Conservation (phyloP, 1,284 basidiomycete genomes). For the Pascua guehoae region DNA sequence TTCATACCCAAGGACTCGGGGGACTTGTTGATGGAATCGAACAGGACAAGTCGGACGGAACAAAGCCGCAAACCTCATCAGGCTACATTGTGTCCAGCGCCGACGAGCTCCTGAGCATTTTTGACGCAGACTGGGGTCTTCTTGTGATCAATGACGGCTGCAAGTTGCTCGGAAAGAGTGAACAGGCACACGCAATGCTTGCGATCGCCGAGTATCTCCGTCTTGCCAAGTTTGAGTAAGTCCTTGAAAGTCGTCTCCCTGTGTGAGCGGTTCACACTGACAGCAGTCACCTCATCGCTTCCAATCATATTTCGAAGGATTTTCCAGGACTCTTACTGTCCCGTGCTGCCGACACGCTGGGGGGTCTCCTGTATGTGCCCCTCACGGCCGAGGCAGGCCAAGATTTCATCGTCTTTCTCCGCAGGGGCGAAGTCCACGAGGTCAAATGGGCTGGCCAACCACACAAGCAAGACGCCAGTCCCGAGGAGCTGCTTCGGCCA, state of each 20-base stretch:
- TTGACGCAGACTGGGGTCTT: slow-evolving; percentile 80
- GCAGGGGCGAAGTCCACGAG: slow-evolving; percentile 68
- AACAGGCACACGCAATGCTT: slow-evolving; percentile 79
- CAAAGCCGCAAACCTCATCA: not conserved
- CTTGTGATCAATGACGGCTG: slow-evolving; percentile 81
- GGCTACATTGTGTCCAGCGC: slow-evolving; percentile 85
- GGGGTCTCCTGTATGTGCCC: slow-evolving; percentile 75
- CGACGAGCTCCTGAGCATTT: slow-evolving; percentile 73
- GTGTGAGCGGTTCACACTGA: not conserved
- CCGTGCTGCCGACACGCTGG: slow-evolving; percentile 66
- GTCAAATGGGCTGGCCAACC: slow-evolving; percentile 79
- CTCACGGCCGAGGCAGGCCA: slow-evolving; percentile 62
- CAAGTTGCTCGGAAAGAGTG: slow-evolving; percentile 68
- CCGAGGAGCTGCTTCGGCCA: slow-evolving; percentile 59
- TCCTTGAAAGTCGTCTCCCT: not conserved
- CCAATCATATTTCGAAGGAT: slow-evolving; percentile 66
- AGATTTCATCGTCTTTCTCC: slow-evolving; percentile 74
- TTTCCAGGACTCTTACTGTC: slow-evolving; percentile 72
- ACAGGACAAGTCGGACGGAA: not conserved
- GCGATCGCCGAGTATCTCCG: slow-evolving; percentile 81
- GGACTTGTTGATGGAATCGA: not conserved
- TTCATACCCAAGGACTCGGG: not conserved
- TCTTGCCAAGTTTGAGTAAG: slow-evolving; percentile 62
- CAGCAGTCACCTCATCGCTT: slow-evolving; percentile 56
- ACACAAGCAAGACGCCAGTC: slow-evolving; percentile 52